A percentile compares a stretch with the other conserved stretches of the same genome.
phyloP scores from a whole-genome alignment of 169 alveolate species.

The Babesia ovis region DNA sequence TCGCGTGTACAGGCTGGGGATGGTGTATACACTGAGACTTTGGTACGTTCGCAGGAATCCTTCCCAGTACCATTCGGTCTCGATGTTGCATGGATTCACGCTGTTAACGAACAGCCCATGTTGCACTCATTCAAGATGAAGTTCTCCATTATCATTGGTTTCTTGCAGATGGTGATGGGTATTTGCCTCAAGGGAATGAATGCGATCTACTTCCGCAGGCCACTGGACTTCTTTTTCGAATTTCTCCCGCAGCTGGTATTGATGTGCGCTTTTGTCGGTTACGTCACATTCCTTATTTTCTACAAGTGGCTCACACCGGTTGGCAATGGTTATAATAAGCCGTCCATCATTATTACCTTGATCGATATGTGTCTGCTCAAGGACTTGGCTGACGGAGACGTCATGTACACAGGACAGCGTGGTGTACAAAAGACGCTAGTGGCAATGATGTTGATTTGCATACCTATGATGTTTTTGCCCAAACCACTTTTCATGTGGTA shows the following conservation, averaged over 20 bases:
- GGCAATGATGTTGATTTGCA: constrained; percentile 82
- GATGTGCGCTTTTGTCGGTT: constrained; percentile 93
- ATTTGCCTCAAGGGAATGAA: constrained; percentile 92
- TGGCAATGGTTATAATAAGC: constrained; percentile 81
- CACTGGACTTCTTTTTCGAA: constrained; percentile 93
- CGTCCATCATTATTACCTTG: constrained; percentile 94
- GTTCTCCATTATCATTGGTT: constrained; percentile 93
- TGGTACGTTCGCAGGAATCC: constrained; percentile 38
- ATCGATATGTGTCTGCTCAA: constrained; percentile 91
- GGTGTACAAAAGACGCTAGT: constrained; percentile 79
- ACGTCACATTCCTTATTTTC: constrained; percentile 91
- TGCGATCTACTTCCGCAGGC: constrained; percentile 85
- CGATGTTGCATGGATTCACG: constrained; percentile 98
- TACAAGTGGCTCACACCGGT: constrained; percentile 93
- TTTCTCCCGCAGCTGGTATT: constrained; percentile 96
- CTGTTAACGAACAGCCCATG: constrained; percentile 93
- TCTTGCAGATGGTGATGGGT: constrained; percentile 93
- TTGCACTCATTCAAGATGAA: constrained; percentile 98
- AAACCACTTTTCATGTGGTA: constrained; percentile 83
- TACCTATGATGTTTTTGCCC: constrained; percentile 94
- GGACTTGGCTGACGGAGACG: constrained; percentile 73
- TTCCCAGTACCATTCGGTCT: constrained; percentile 95
- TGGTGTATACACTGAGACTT: constrained; percentile 14
- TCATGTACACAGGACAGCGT: constrained; percentile 79
- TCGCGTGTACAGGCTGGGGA: constrained; percentile 29